These are phyloP conservation scores for Penicillium corylophilum DNA, from an alignment of 2,329 filamentous ascomycete genomes.

Conservation along the genomic window DNA sequence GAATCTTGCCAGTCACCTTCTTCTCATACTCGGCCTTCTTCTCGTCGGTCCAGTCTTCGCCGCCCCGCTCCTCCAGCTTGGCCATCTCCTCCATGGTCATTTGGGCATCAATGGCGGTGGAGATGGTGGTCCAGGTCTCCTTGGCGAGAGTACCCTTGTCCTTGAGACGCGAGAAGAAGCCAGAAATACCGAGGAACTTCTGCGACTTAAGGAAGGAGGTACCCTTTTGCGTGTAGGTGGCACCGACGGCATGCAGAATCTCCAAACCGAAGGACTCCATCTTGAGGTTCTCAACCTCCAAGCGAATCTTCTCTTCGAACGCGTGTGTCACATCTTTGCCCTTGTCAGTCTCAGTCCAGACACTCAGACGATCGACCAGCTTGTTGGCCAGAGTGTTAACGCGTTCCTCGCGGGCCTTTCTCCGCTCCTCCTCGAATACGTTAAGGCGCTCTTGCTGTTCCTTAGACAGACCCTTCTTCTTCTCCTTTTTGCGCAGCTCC, in stretches of 20 bases:
- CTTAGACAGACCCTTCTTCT: constrained; percentile 85
- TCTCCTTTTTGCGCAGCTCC: constrained; percentile 74
- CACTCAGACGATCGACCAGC: constrained; percentile 81
- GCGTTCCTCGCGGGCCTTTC: constrained; percentile 80
- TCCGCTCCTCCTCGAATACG: constrained; percentile 83
- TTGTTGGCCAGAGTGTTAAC: constrained; percentile 82
- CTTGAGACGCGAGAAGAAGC: constrained; percentile 90
- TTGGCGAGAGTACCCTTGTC: constrained; percentile 97
- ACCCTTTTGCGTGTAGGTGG: constrained; percentile 85
- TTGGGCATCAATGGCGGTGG: constrained; percentile 92
- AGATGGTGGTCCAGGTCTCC: constrained; percentile 98
- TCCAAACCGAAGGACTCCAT: constrained; percentile 99
- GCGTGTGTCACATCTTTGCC: constrained; percentile 76
- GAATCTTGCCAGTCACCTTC: constrained; percentile 93
- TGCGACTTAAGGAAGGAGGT: constrained; percentile 88
- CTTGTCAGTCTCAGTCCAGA: constrained; percentile 98
- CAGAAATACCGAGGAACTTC: constrained; percentile 93
- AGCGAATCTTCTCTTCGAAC: constrained; percentile 89
- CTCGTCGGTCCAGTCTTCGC: constrained; percentile 98
- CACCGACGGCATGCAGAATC: constrained; percentile 90
- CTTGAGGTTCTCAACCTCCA: constrained; percentile 97
- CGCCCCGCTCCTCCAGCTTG: constrained; percentile 87
- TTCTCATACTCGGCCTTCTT: constrained; percentile 94
- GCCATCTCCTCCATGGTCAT: constrained; percentile 99
- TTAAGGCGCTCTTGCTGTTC: constrained; percentile 91